Evolutionary conservation across 768 basidiomycete genomes (phyloP).

Genomic region (Boletellus ananas): DNA sequence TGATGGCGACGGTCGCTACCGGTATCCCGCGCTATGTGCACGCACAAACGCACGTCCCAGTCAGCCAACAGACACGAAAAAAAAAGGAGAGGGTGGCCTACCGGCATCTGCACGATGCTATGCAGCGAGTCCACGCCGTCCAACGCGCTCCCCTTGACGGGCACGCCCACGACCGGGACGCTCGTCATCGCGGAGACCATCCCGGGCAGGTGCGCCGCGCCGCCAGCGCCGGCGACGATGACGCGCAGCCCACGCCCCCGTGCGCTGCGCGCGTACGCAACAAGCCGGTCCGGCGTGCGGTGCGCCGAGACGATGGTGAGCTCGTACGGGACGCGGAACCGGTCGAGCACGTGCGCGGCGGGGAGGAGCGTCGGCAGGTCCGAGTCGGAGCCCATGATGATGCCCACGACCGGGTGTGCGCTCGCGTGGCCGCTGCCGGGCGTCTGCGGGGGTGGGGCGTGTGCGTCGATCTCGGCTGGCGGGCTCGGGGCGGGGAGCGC

Average conservation of each 20-base stretch:
- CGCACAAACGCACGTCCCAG: no score
- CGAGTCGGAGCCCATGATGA: constrained; percentile 99
- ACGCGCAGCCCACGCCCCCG: constrained; percentile 60
- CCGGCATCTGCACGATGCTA: constrained; percentile 99
- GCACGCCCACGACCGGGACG: constrained; percentile 92
- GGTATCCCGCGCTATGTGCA: constrained; percentile 91
- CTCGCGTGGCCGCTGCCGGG: constrained; percentile 55
- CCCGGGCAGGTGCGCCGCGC: constrained; percentile 95
- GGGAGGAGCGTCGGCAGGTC: constrained; percentile 93
- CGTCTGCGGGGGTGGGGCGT: constrained; percentile 45
- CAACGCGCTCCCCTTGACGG: constrained; percentile 89
- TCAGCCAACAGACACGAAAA: background rate
- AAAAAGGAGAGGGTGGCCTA: constrained; percentile 39
- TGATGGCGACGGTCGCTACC: constrained; percentile 96
- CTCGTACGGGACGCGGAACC: constrained; percentile 86
- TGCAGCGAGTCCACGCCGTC: constrained; percentile 97
- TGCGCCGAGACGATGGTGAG: constrained; percentile 96
- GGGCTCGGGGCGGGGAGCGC: constrained; percentile 46
- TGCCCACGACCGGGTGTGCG: constrained; percentile 73
- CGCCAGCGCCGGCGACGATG: constrained; percentile 96
- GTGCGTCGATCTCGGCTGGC: constrained; percentile 47
- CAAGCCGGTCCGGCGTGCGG: constrained; percentile 84
- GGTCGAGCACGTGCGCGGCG: constrained; percentile 77
- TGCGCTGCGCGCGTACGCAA: constrained; percentile 77
- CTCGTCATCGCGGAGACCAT: constrained; percentile 97